Base-by-base conservation (phyloP, 2,329 filamentous ascomycete genomes). In the Mariannaea sp. region DNA sequence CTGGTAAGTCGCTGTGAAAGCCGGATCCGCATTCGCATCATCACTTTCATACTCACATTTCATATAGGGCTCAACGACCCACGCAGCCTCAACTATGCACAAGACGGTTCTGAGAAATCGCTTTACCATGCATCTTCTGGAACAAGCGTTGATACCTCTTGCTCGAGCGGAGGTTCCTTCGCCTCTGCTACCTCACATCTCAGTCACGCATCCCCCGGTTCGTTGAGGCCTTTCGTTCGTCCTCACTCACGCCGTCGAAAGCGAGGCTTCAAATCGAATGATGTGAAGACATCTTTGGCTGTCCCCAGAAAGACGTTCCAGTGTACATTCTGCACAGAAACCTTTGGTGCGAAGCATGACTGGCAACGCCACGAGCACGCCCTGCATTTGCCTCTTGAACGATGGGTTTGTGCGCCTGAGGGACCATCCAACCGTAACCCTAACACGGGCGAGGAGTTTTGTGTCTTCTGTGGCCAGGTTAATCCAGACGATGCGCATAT, bases 361-460 rank as follows among this genome's bases (percentile, higher is more conserved):
- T 77, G 74, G 74, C 73, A 75, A 48, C 70, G 79, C 29, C 79
- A 82, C 58, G 79, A 82, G 57, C 74, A 73, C 27, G 70, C 73
- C 56, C 73, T 72, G 57, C 79, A 68, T 66, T 72, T 68, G 59
- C 79, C 71, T 36, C 77, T 76, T 1, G 73, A 70, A 68, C 71
- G 61, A 44, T 82, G 68, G 80, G 73, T 72, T 60, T 80, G 70
- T 38, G 68, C 66, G 10, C 72, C 71, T 0, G 20, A 49, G 1
- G 71, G 71, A 49, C 62, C 68, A 9, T 59, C 49, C 1, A 2
- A 73, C 75, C 4, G 66, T 74, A 7, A 72, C 77, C 26, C 69
- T 73, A 6, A 69, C 71, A 20, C 53, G 48, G 12, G 56, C 45
- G 16, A 32, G 2, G 10, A 27, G 2, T 49, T 27, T 16, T 75